Percentiles rank a stretch among this genome's conserved stretches.
These are phyloP conservation scores for Pelargonium myrrhifolium DNA, from an alignment of 441 rosid genomes.

Conservation along the genomic window DNA sequence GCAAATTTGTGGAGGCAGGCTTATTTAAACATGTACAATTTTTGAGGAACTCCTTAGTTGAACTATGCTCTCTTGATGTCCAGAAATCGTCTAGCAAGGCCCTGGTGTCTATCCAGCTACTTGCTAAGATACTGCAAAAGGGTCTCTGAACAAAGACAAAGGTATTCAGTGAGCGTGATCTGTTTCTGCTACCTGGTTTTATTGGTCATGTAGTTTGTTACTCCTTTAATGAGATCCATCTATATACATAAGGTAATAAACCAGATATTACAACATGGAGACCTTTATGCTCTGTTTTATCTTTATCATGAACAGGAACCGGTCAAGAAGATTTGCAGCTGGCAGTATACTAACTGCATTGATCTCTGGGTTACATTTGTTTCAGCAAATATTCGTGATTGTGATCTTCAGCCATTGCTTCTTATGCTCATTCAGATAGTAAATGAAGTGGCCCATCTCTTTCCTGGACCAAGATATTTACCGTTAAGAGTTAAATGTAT, in stretches of 20 bases:
- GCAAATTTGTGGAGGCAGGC: slow-evolving; percentile 48
- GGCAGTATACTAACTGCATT: slow-evolving; percentile 65
- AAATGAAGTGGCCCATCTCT: slow-evolving; percentile 65
- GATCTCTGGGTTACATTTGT: slow-evolving; percentile 85
- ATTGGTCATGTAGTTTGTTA: slow-evolving; percentile 4
- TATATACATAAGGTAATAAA: neutral
- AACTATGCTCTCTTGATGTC: slow-evolving; percentile 72
- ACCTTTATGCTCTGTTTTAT: slow-evolving; percentile 12
- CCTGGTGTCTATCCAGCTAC: slow-evolving; percentile 50
- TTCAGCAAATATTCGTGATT: slow-evolving; percentile 43
- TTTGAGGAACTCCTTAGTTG: slow-evolving; percentile 60
- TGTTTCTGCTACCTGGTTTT: slow-evolving; percentile 10
- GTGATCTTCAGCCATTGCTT: slow-evolving; percentile 64
- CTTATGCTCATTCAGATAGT: slow-evolving; percentile 54
- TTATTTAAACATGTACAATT: slow-evolving; percentile 37
- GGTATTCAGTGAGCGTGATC: slow-evolving; percentile 33
- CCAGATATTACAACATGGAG: neutral
- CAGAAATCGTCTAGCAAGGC: slow-evolving; percentile 62
- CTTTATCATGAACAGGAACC: slow-evolving; percentile 39
- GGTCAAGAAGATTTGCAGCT: slow-evolving; percentile 63
- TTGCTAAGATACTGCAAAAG: slow-evolving; percentile 58
- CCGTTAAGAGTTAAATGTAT: slow-evolving; percentile 74
- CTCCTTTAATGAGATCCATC: slow-evolving; percentile 1
- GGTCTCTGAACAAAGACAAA: slow-evolving; percentile 64
- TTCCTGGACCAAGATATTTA: slow-evolving; percentile 85